phyloP scores from a whole-genome alignment of 768 basidiomycete species.

The Hygrophorus russula region DNA sequence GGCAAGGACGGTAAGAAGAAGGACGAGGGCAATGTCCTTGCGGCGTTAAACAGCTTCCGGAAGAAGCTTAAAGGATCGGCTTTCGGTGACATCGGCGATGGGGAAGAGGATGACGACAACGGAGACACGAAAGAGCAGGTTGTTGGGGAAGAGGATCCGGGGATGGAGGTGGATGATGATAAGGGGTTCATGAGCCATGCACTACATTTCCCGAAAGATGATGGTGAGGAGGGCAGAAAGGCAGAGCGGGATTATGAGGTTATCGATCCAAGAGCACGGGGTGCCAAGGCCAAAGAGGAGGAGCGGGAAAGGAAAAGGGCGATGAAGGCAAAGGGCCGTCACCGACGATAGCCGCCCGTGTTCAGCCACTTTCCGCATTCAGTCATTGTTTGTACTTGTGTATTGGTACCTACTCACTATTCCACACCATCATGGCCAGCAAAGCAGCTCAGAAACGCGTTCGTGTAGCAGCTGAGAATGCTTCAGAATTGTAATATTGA shows the following conservation, averaged over 20 bases:
- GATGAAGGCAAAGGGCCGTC: constrained; percentile 6
- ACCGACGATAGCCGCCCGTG: too few relatives aligned
- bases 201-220: constrained; percentile 69
- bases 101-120: constrained; percentile 12
- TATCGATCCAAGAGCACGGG: constrained; percentile 69
- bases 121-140: constrained; percentile 10
- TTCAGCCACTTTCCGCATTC: too few relatives aligned
- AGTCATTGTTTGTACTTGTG: too few relatives aligned
- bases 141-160: constrained; percentile 29
- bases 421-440: constrained; percentile 47
- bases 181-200: constrained; percentile 62
- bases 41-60: constrained; percentile 58
- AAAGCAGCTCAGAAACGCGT: constrained; percentile 85
- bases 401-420: not conserved
- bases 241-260: constrained; percentile 84
- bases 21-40: constrained; percentile 66
- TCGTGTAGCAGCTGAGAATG: constrained; percentile 38
- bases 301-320: constrained; percentile 50
- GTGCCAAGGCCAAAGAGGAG: constrained; percentile 68
- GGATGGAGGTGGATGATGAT: constrained; percentile 72
- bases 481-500: constrained; percentile 49
- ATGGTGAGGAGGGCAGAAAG: constrained; percentile 62
- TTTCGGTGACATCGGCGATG: constrained; percentile 14
- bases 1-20: constrained; percentile 36
- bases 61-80: constrained; percentile 48